Evolutionary conservation across 306 rosid species (phyloP).

Genomic region (Inga laurina): DNA sequence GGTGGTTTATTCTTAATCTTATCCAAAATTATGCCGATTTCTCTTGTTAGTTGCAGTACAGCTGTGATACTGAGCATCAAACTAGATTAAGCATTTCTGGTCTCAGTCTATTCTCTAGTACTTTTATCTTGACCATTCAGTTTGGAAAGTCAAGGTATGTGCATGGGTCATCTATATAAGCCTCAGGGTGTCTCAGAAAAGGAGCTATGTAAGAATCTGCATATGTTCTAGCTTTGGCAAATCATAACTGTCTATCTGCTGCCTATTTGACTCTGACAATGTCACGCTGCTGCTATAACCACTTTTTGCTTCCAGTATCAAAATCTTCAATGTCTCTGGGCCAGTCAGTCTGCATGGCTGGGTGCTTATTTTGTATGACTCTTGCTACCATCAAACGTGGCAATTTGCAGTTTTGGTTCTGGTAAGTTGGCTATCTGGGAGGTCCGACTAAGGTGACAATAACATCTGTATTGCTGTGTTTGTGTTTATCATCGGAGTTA

Average conservation of each 20-base stretch:
- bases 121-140: background rate
- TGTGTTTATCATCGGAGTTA: background rate
- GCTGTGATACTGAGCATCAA: background rate
- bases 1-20: background rate
- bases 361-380: conserved; percentile 31
- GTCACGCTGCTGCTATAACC: background rate
- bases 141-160: background rate
- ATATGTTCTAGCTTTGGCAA: background rate
- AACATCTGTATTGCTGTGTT: conserved; percentile 13
- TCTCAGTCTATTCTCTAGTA: background rate
- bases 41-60: background rate
- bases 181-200: conserved; percentile 4
- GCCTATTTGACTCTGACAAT: conserved; percentile 15
- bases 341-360: conserved; percentile 25
- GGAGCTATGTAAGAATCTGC: conserved; percentile 4
- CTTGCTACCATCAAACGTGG: conserved; percentile 9
- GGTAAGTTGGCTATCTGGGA: conserved; percentile 24
- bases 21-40: background rate
- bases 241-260: conserved; percentile 5
- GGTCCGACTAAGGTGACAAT: conserved; percentile 10
- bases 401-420: conserved; percentile 19
- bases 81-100: background rate
- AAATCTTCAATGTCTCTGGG: conserved; percentile 32
- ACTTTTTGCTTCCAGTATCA: background rate
- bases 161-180: background rate